Evolutionary conservation across 176 grass and related monocot genomes (phyloP), one percentile per base, ranked within the genome.

Genomic region (Paspalum vaginatum): DNA sequence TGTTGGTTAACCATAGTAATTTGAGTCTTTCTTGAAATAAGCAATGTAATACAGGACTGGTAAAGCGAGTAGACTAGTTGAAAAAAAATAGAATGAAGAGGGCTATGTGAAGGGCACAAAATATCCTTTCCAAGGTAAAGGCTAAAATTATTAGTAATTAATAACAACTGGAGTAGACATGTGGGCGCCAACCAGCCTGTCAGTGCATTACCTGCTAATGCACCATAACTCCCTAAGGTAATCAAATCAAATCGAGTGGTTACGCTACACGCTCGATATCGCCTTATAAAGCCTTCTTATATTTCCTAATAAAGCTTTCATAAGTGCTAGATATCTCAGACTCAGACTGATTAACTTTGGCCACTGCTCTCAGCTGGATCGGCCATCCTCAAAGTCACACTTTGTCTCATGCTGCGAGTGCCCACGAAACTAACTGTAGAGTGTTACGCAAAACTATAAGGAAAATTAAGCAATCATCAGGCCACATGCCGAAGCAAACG

Each of bases 161-260:
- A 17, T 21, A 49, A 27, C 45, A n/a, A 49, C 21, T 70, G 44
- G 13, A 49, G 48, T 44, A 32, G 32, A 49, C 6, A 6, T 14
- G 22, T 25, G 4, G 56, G 56, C 47, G 24, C 12, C 12, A 48
- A 27, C 24, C 44, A 61, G 26, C 26, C 58, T 61, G 22, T 61
- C 24, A 61, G 58, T 61, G 79, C 53, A 81, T 59, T 22, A 25
- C 51, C 43, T 25, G 16, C 16, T 48, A 42, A 47, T 70, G 25
- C 16, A 81, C 55, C 4, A n/a, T n/a, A n/a, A n/a, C n/a, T n/a
- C n/a, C 65, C 25, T 25, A 75, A 75, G 71, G 39, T 57, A 76
- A 75, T 66, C 38, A 65, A 76, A 75, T 66, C 38, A 65, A 56
- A 26, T n/a, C 44, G 40, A 24, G 39, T 10, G 4, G 61, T 57